A percentile compares a stretch with the other conserved stretches of the same genome.
Evolutionary conservation across 371 early-diverging fungal species (phyloP).

Genomic region (Circinella minor): DNA sequence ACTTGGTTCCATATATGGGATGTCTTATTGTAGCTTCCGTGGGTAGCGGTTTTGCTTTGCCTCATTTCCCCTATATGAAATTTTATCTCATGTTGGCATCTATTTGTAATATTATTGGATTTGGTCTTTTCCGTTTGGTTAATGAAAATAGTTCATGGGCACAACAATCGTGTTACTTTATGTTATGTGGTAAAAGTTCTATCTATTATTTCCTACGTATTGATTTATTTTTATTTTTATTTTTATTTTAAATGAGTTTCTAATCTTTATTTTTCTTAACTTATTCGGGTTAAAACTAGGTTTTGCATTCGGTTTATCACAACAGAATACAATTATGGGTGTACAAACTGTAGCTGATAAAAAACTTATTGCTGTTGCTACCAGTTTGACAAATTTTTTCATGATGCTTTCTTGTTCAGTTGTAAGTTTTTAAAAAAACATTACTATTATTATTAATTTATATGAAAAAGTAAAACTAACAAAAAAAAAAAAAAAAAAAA

Average conservation of each 20-base stretch:
- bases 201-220: no score
- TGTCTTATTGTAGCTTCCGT: constrained; percentile 43
- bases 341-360: constrained; percentile 57
- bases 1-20: constrained; percentile 50
- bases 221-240: no score
- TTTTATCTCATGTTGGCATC: constrained; percentile 35
- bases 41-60: constrained; percentile 31
- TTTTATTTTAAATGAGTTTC: no score
- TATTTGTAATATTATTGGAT: constrained; percentile 37
- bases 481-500: no score
- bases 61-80: constrained; percentile 35
- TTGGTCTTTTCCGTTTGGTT: constrained; percentile 44
- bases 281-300: constrained; percentile 12
- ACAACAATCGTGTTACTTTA: constrained; percentile 43
- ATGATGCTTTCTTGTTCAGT: constrained; percentile 43
- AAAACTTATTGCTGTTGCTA: constrained; percentile 66
- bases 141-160: constrained; percentile 39
- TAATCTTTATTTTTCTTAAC: background rate
- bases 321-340: constrained; percentile 65
- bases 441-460: no score
- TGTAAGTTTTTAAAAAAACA: constrained; percentile 7
- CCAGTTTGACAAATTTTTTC: constrained; percentile 50
- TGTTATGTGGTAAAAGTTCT: constrained; percentile 30
- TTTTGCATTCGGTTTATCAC: constrained; percentile 65
- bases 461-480: no score